Percentiles rank a stretch among this genome's conserved stretches.
Evolutionary conservation across 2,329 filamentous ascomycete species (phyloP).

Genomic region (Colletotrichum cordylinicola): DNA sequence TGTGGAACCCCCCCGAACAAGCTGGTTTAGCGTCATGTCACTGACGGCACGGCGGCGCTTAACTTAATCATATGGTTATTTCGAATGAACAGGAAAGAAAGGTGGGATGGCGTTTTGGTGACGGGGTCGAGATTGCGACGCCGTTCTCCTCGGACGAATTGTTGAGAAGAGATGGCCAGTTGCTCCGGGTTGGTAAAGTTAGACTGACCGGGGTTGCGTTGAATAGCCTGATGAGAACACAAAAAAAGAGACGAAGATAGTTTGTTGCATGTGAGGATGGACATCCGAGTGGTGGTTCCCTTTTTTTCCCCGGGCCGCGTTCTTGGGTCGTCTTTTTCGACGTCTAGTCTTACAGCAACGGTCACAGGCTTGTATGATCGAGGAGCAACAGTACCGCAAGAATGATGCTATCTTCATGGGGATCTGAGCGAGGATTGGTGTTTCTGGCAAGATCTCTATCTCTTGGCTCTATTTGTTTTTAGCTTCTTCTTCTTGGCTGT

Average conservation of each 20-base stretch:
- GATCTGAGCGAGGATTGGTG: background rate
- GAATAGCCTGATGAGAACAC: background rate
- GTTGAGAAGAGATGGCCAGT: background rate
- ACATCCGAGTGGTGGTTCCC: background rate
- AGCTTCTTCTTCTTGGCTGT: background rate
- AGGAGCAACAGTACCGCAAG: background rate
- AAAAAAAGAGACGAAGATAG: background rate
- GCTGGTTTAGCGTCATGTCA: constrained; percentile 5
- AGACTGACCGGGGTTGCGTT: background rate
- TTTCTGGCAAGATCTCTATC: background rate
- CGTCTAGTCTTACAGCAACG: background rate
- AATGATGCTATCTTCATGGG: background rate
- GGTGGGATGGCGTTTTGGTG: background rate
- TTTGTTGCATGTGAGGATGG: background rate
- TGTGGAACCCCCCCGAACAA: background rate
- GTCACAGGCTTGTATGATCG: constrained; percentile 11
- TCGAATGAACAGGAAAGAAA: background rate
- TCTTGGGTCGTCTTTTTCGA: background rate
- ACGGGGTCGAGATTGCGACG: background rate
- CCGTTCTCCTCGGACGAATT: background rate
- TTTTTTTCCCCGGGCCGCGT: background rate
- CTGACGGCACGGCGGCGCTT: constrained; percentile 6
- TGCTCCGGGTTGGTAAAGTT: background rate
- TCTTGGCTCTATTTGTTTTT: background rate
- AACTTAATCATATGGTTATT: constrained; percentile 11